Conservation (phyloP, 805 yeast genomes). For the Schwanniomyces vanrijiae region DNA sequence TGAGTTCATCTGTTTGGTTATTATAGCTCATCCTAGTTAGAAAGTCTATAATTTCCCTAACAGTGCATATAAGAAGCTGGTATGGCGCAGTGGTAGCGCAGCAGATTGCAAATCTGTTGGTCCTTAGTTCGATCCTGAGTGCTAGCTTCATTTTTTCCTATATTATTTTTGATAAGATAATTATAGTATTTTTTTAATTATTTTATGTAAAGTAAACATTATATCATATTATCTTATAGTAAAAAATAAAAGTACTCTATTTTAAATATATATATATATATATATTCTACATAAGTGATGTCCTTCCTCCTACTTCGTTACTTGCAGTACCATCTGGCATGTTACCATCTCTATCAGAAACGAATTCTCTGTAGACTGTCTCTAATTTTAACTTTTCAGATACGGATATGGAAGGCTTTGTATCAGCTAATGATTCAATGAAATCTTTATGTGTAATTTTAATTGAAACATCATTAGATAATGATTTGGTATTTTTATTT, state of each 20-base stretch:
- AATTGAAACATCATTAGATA: slow-evolving; percentile 16
- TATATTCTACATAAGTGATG: slow-evolving; percentile 72
- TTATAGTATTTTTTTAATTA: not conserved
- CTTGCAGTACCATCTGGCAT: slow-evolving; percentile 86
- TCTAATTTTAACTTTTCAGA: slow-evolving; percentile 65
- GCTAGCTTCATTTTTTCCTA: slow-evolving; percentile 60
- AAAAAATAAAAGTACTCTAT: no score
- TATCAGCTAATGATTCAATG: slow-evolving; percentile 61
- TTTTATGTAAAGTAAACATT: not conserved
- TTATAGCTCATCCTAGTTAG: no score
- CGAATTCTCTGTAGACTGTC: slow-evolving; percentile 68
- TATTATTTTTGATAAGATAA: not conserved
- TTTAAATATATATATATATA: no score
- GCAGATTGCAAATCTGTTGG: slow-evolving; percentile 99
- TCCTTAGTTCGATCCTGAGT: slow-evolving; percentile 96
- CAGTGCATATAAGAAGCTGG: slow-evolving; percentile 21
- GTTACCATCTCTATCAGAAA: slow-evolving; percentile 76
- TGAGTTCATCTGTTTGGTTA: no score
- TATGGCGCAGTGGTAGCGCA: slow-evolving; percentile 99
- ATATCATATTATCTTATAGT: no score
- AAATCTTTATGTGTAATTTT: slow-evolving; percentile 56
- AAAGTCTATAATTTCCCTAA: no score
- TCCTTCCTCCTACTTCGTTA: slow-evolving; percentile 79
- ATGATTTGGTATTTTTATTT: not conserved
- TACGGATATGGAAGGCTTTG: slow-evolving; percentile 85